These are phyloP conservation scores for Scheffersomyces amazonensis DNA, from an alignment of 805 yeast genomes.

Conservation along the genomic window DNA sequence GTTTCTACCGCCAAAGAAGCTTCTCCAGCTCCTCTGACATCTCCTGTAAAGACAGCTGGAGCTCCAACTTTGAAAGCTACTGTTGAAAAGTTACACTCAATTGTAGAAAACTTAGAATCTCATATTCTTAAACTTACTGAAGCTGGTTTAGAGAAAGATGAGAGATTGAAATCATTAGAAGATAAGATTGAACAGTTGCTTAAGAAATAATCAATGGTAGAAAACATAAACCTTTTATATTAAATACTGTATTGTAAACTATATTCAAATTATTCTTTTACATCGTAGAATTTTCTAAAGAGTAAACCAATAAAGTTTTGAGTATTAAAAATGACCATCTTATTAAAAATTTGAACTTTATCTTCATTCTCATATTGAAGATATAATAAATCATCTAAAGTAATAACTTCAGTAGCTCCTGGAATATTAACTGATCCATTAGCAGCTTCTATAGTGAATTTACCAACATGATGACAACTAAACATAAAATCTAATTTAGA, in stretches of 20 bases:
- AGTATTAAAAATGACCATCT: slow-evolving; percentile 67
- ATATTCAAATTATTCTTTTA: slow-evolving; percentile 18
- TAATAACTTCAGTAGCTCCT: slow-evolving; percentile 53
- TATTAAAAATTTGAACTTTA: slow-evolving; percentile 58
- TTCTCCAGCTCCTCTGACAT: slow-evolving; percentile 8
- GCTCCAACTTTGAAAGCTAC: slow-evolving; percentile 70
- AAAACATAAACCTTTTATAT: neutral
- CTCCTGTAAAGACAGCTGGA: slow-evolving; percentile 14
- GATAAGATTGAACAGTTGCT: slow-evolving; percentile 56
- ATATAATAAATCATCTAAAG: slow-evolving; percentile 69
- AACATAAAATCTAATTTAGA: slow-evolving; percentile 73
- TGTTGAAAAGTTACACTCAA: slow-evolving; percentile 59
- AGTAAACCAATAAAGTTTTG: slow-evolving; percentile 65
- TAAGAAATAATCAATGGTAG: slow-evolving; percentile 24
- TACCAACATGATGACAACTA: slow-evolving; percentile 70
- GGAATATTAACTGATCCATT: slow-evolving; percentile 67
- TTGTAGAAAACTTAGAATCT: slow-evolving; percentile 57
- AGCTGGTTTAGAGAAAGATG: slow-evolving; percentile 64
- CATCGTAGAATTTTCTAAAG: slow-evolving; percentile 71
- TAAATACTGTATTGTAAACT: neutral
- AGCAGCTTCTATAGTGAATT: slow-evolving; percentile 71
- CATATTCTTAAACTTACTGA: slow-evolving; percentile 50
- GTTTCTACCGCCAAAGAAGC: slow-evolving; percentile 4
- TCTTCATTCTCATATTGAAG: slow-evolving; percentile 68
- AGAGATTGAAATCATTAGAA: slow-evolving; percentile 55